Percentiles rank a stretch among this genome's conserved stretches.
These are phyloP conservation scores for Magnusiomyces fungicola DNA, from an alignment of 1,139 yeast genomes.

Conservation along the genomic window DNA sequence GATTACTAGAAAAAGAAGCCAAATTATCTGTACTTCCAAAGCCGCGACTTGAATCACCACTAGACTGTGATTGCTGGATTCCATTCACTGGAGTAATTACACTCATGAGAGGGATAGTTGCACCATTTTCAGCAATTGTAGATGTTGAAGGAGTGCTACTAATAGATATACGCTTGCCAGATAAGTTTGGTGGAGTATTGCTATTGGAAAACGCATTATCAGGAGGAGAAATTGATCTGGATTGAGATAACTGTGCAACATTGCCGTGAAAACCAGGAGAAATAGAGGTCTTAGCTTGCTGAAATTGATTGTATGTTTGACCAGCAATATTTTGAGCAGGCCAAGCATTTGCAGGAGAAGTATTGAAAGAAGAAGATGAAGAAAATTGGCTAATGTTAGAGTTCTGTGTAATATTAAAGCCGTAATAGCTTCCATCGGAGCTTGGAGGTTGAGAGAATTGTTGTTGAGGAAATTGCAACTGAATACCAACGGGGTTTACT, in stretches of 20 bases:
- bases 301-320: background rate
- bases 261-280: background rate
- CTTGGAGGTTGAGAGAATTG: conserved; percentile 2
- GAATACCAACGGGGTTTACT: background rate
- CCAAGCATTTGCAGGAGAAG: background rate
- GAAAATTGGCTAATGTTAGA: conserved; percentile 1
- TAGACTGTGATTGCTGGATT: too few species aligned
- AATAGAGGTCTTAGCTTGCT: background rate
- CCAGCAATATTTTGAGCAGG: background rate
- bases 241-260: background rate
- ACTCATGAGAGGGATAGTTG: too few species aligned
- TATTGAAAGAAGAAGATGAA: background rate
- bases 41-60: too few species aligned
- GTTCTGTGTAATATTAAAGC: too few species aligned
- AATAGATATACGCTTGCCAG: background rate
- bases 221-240: background rate
- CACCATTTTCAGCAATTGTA: too few species aligned
- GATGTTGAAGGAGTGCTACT: background rate
- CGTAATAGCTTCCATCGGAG: too few species aligned
- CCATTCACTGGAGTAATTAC: too few species aligned
- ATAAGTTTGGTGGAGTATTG: background rate
- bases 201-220: background rate
- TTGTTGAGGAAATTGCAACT: background rate
- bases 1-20: too few species aligned
- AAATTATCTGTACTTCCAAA: too few species aligned